Base-by-base conservation (phyloP, 2,329 filamentous ascomycete species). In the Aureobasidium zeae region DNA sequence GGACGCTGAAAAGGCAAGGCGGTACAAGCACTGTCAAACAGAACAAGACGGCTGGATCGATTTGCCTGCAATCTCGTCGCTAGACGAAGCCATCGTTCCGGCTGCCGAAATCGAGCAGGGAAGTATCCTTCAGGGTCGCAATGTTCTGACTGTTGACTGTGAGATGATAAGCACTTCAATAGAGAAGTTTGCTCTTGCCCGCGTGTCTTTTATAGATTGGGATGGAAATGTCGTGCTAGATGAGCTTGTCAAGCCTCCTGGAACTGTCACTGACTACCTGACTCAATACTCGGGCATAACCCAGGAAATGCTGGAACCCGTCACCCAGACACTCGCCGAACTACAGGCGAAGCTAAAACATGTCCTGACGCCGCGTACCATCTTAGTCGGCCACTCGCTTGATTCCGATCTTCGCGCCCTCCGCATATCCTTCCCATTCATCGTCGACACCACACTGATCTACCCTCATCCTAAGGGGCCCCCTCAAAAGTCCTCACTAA, bases 131-230 rank as follows among this genome's bases (percentile, higher is more conserved):
- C 85, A 78, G 21, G 91, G 88, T 25, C 77, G 86, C 49, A 74
- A 81, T 26, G 68, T 95, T 9, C 68, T 93, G 36, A 82, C 86
- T 1, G 70, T 98, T 44, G 91, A 98, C 60, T 98, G 91, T 64
- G 91, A 98, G 64, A 98, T 98, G 91, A 94, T 88, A 60, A 80
- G 86, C 65, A 93, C 87, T 2, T 49, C 53, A 15, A 78, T 82
- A 48, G 79, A 79, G 35, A 76, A 85, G 51, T 86, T 83, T 50
- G 86, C 88, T 25, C 77, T 98, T 31, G 93, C 91, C 2, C 79
- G 91, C 45, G 82, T 96, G 59, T 95, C 87, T 59, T 63, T 96
- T 28, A 69, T 98, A 6, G 70, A 79, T 48, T 98, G 91, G 89
- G 77, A 87, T 53, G 88, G 88, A 36, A 76, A 78, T 24, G 74